Percentiles rank a stretch among this genome's conserved stretches.
phyloP scores from a whole-genome alignment of 148 eudicot genomes.

The Oxyria digyna region DNA sequence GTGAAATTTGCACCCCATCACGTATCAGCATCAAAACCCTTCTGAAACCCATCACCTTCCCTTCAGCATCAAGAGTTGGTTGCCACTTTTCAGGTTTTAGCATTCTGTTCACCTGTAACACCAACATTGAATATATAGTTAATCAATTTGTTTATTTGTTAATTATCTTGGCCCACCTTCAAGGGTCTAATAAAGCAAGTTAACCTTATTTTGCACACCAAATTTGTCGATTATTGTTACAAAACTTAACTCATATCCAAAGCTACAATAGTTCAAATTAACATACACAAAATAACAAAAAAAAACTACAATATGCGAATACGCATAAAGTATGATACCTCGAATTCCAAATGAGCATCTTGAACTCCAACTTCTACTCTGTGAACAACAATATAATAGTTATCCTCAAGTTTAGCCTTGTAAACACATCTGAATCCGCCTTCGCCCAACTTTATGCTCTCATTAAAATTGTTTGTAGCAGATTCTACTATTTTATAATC shows the following conservation, averaged over 20 bases:
- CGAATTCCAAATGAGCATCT: constrained; percentile 37
- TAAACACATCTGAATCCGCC: constrained; percentile 64
- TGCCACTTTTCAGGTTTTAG: constrained; percentile 99
- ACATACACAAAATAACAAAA: neutral
- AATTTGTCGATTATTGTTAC: constrained; percentile 1
- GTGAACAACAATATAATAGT: constrained; percentile 38
- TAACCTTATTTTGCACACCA: constrained; percentile 42
- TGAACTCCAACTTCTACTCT: constrained; percentile 37
- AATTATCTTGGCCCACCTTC: constrained; percentile 52
- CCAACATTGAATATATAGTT: neutral
- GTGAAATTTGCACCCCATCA: constrained; percentile 78
- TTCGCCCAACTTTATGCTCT: constrained; percentile 34
- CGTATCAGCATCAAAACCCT: constrained; percentile 68
- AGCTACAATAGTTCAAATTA: neutral
- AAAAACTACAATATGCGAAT: constrained; percentile 1
- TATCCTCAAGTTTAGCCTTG: constrained; percentile 36
- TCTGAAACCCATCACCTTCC: constrained; percentile 66
- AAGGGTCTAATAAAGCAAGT: constrained; percentile 42
- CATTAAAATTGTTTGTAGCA: constrained; percentile 33
- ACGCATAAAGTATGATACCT: constrained; percentile 29
- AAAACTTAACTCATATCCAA: neutral
- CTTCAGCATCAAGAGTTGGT: constrained; percentile 62
- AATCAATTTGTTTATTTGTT: neutral
- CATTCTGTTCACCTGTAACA: constrained; percentile 71
- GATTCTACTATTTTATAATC: constrained; percentile 48